These are phyloP conservation scores for Dacryopinax primogenitus DNA, from an alignment of 768 basidiomycete species.

Conservation along the genomic window DNA sequence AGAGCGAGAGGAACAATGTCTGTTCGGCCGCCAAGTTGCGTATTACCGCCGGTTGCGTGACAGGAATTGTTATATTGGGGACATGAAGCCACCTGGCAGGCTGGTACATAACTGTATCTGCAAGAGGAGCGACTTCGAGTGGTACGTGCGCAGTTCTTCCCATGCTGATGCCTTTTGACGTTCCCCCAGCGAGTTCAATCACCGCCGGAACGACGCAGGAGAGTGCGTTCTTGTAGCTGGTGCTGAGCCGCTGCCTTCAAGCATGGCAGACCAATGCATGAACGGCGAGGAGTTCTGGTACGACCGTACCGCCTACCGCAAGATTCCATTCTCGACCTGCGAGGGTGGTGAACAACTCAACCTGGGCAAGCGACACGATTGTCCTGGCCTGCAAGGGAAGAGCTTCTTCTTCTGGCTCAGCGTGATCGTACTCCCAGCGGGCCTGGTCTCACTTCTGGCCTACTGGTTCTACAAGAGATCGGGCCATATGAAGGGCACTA, in stretches of 20 bases:
- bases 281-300: conserved; percentile 72
- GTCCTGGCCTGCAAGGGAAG: conserved; percentile 68
- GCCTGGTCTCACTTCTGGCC: conserved; percentile 57
- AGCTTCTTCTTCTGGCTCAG: conserved; percentile 74
- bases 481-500: conserved; percentile 60
- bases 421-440: conserved; percentile 62
- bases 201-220: conserved; percentile 51
- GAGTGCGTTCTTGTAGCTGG: conserved; percentile 69
- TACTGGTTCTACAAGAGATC: conserved; percentile 73
- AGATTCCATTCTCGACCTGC: conserved; percentile 81
- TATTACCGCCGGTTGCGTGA: conserved; percentile 80
- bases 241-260: conserved; percentile 40
- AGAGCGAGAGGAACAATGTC: conserved; percentile 69
- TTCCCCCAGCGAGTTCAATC: conserved; percentile 77
- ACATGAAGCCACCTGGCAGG: conserved; percentile 42
- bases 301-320: conserved; percentile 80
- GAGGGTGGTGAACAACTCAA: conserved; percentile 70
- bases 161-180: background rate
- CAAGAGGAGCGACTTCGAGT: conserved; percentile 72
- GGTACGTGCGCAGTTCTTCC: conserved; percentile 40
- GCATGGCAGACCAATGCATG: conserved; percentile 46
- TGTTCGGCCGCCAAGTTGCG: conserved; percentile 87
- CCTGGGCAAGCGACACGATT: conserved; percentile 56
- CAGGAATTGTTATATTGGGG: conserved; percentile 71
- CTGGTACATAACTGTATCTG: conserved; percentile 66